A percentile compares a stretch with the other conserved stretches of the same genome.
Conservation (phyloP, 108 stramenopile species). For the Pinguiococcus pyrenoidosus region DNA sequence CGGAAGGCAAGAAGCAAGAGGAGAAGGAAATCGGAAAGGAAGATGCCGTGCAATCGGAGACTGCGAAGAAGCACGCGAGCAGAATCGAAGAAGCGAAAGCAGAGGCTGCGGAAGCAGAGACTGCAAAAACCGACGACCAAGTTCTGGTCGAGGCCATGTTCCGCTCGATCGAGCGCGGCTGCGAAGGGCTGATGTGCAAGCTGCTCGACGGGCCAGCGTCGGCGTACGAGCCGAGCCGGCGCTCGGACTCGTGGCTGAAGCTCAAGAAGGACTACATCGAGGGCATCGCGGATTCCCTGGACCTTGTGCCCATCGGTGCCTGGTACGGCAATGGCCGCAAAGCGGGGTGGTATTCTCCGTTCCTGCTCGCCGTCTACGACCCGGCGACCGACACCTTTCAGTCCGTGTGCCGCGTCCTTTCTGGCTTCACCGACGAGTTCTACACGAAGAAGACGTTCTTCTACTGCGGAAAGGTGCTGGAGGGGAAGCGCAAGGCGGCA, state of each 20-base stretch:
- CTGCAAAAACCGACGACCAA: too few species aligned
- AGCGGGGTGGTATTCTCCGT: slow-evolving; percentile 1
- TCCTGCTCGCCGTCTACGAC: slow-evolving; percentile 4
- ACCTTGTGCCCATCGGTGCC: slow-evolving; percentile 5
- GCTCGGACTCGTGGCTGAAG: slow-evolving; percentile 1
- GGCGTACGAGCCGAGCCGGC: background rate
- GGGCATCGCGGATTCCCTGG: background rate
- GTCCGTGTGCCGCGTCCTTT: slow-evolving; percentile 1
- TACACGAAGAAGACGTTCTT: slow-evolving; percentile 1
- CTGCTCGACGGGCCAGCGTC: background rate
- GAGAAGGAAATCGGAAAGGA: too few species aligned
- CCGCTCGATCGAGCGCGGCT: background rate
- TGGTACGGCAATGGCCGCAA: slow-evolving; percentile 7
- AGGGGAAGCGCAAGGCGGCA: too few species aligned
- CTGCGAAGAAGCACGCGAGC: too few species aligned
- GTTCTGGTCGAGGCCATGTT: background rate
- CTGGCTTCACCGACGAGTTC: slow-evolving; percentile 1
- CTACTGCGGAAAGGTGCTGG: background rate
- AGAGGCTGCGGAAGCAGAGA: background rate
- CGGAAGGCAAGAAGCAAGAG: background rate
- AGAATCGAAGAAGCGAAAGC: too few species aligned
- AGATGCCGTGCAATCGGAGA: background rate
- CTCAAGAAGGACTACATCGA: slow-evolving; percentile 3
- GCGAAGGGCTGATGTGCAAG: background rate
- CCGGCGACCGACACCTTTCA: background rate